Base-by-base conservation (phyloP, 192 early-diverging fungal species). In the Hyaloraphidium curvatum region DNA sequence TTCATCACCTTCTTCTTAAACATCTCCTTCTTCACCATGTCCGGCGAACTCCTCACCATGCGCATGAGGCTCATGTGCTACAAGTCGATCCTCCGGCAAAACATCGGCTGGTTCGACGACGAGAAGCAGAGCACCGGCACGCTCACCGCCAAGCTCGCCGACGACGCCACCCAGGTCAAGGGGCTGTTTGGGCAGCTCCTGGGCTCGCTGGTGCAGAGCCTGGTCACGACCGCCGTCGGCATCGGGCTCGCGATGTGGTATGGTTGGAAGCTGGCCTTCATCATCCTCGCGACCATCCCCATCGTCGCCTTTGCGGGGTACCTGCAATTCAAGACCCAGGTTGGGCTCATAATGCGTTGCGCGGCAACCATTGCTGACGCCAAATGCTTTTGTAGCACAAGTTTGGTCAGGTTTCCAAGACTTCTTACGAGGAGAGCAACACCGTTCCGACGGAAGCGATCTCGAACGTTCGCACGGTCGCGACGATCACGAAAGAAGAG, bases 361-460 rank as follows among this genome's bases (percentile, higher is more conserved):
- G n/a, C n/a, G n/a, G 39, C 17, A 21, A 5, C 19, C 16, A 14
- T 28, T 2, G 22, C 2, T 5, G n/a, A 0, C 16, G 17, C 2
- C 48, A 21, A 23, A 50, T 4, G 13, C 4, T 26, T 1, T 22
- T 28, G 1, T 13, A 78, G 48, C 59, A 60, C 50, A 80, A 80
- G 51, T 83, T 68, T 50, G 76, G 73, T 40, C 66, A 68, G 27
- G 67, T 74, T 55, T 79, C 75, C 25, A 80, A 84, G 61, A 72
- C 64, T 40, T 79, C 82, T 0, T 86, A 90, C 67, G 82, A 86
- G 56, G 58, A 70, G 27, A 76, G 81, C 16, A 86, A 81, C 53
- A 79, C 89, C 63, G 76, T 86, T 53, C 86, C 88, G 23, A 71
- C 75, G 58, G 87, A 95, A 66, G 82, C 86, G 2, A 81, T 92